A percentile compares a stretch with the other conserved stretches of the same genome.
phyloP scores from a whole-genome alignment of 495 filamentous ascomycete species.

The Aeminium ludgeri region DNA sequence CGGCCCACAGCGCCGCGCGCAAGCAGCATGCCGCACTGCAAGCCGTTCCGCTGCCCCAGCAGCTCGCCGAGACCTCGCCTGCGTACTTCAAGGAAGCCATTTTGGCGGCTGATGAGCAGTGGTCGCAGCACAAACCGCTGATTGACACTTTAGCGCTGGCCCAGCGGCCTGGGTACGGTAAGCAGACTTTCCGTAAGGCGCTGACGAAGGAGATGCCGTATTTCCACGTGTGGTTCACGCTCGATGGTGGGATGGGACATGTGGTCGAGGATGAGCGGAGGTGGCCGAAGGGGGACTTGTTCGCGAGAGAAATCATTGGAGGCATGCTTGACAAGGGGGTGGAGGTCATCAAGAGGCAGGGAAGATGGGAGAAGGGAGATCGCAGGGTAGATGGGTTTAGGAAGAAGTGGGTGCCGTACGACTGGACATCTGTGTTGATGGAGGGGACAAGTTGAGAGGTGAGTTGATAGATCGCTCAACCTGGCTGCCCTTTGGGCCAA shows the following conservation, averaged over 20 bases:
- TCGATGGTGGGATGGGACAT: conserved; percentile 86
- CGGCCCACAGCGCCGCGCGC: conserved; percentile 51
- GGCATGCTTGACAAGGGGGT: conserved; percentile 80
- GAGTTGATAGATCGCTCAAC: too few species aligned
- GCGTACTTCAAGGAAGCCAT: conserved; percentile 96
- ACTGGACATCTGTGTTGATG: conserved; percentile 78
- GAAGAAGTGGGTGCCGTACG: conserved; percentile 79
- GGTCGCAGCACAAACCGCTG: conserved; percentile 86
- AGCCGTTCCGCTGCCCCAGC: conserved; percentile 72
- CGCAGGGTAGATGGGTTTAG: conserved; percentile 60
- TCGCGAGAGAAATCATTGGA: conserved; percentile 79
- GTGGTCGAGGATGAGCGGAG: conserved; percentile 72
- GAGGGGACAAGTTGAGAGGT: conserved; percentile 23
- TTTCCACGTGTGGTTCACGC: conserved; percentile 90
- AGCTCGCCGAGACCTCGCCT: conserved; percentile 73
- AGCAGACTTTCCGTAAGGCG: conserved; percentile 62
- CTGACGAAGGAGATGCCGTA: conserved; percentile 97
- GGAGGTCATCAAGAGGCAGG: conserved; percentile 78
- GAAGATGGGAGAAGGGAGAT: conserved; percentile 68
- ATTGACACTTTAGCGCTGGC: conserved; percentile 59
- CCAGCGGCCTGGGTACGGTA: conserved; percentile 46
- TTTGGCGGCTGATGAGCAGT: conserved; percentile 70
- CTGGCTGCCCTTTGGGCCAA: too few species aligned
- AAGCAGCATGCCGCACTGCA: conserved; percentile 75
- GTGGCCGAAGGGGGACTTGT: conserved; percentile 88